phyloP scores from a whole-genome alignment of 2,329 filamentous ascomycete species.

The Cordyceps javanica region DNA sequence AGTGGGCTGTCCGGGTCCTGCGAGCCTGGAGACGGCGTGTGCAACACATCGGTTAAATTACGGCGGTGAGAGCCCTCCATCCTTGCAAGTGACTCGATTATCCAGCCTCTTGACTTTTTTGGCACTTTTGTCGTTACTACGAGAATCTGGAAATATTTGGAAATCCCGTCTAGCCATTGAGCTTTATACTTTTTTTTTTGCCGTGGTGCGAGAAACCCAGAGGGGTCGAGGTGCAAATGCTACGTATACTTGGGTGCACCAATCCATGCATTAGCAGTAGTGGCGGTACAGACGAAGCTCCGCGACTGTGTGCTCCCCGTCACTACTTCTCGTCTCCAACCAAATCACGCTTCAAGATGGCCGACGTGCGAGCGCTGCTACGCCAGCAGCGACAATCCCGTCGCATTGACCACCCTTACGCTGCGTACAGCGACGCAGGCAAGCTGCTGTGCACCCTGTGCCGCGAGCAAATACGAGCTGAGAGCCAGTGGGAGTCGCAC shows the following conservation, averaged over 20 bases:
- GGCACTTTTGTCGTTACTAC: neutral
- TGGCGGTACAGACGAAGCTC: slow-evolving; percentile 6
- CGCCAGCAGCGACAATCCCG: slow-evolving; percentile 71
- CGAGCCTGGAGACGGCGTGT: slow-evolving; percentile 9
- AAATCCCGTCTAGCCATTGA: neutral
- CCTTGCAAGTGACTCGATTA: slow-evolving; percentile 1
- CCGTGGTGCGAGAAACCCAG: neutral
- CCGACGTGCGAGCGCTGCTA: slow-evolving; percentile 73
- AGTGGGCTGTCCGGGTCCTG: slow-evolving; percentile 1
- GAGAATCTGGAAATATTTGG: neutral
- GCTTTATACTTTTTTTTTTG: slow-evolving; percentile 1
- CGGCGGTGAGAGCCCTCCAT: slow-evolving; percentile 15
- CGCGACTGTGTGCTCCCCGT: slow-evolving; percentile 1
- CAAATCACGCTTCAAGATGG: slow-evolving; percentile 43
- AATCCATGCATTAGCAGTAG: slow-evolving; percentile 9
- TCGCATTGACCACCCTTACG: slow-evolving; percentile 63
- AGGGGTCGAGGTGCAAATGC: slow-evolving; percentile 3
- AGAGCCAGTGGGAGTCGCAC: slow-evolving; percentile 62
- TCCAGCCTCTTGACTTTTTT: slow-evolving; percentile 6
- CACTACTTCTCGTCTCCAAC: slow-evolving; percentile 3
- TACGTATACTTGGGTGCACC: slow-evolving; percentile 10
- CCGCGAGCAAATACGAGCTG: slow-evolving; percentile 56
- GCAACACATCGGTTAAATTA: slow-evolving; percentile 25
- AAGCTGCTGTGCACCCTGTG: slow-evolving; percentile 64
- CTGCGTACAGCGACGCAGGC: slow-evolving; percentile 61